A percentile compares a stretch with the other conserved stretches of the same genome.
Conservation (phyloP, 177 flowering plant genomes). For the Vitis hybrid region DNA sequence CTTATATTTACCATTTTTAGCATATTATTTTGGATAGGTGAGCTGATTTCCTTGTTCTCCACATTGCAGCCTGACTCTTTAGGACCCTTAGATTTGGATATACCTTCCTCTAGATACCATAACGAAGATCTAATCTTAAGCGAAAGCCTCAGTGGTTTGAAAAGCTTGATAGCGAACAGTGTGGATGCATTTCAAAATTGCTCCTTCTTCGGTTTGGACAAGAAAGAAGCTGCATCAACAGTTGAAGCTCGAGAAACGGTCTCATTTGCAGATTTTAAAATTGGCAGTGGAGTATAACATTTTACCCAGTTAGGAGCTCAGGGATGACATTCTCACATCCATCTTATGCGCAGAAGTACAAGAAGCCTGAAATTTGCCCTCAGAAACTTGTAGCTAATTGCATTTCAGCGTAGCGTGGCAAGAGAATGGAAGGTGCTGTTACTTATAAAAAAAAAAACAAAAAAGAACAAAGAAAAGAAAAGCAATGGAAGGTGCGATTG, state of each 20-base stretch:
- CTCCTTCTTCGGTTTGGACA: conserved; percentile 70
- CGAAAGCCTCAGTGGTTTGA: conserved; percentile 75
- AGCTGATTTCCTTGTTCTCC: conserved; percentile 16
- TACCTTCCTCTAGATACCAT: conserved; percentile 63
- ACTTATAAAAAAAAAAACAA: too few relatives aligned
- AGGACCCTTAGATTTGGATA: conserved; percentile 90
- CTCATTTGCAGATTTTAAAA: conserved; percentile 36
- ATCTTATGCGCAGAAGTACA: too few relatives aligned
- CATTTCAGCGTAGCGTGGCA: background rate
- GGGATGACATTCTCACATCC: background rate
- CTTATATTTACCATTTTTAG: background rate
- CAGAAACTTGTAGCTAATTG: background rate
- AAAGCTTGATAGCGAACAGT: conserved; percentile 84
- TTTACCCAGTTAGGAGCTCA: conserved; percentile 10
- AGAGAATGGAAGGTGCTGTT: too few relatives aligned
- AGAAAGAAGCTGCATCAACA: conserved; percentile 54
- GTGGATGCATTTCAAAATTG: conserved; percentile 88
- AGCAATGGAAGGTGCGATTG: too few relatives aligned
- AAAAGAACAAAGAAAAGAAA: too few relatives aligned
- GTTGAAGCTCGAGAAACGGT: conserved; percentile 41
- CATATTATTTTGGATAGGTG: conserved; percentile 1
- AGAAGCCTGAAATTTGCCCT: too few relatives aligned
- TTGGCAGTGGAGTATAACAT: conserved; percentile 32
- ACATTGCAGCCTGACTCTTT: conserved; percentile 87
- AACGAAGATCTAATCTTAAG: conserved; percentile 66